These are phyloP conservation scores for Blastosporella zonata DNA, from an alignment of 1,284 basidiomycete species.

Conservation along the genomic window DNA sequence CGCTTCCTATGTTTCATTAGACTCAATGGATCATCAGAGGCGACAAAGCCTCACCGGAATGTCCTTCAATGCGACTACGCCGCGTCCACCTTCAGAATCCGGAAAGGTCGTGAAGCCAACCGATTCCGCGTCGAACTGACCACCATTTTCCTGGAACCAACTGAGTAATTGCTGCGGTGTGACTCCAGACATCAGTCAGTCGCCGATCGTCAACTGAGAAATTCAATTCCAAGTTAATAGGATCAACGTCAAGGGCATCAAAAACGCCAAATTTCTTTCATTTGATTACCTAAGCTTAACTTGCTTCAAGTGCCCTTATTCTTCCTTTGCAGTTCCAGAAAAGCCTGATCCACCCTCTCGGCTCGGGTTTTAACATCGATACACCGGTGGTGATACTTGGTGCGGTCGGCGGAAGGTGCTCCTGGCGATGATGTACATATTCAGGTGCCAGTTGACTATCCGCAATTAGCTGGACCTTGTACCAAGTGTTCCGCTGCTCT, in stretches of 20 bases:
- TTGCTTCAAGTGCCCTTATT: too few species aligned
- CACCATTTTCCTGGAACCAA: slow-evolving; percentile 45
- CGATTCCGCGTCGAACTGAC: slow-evolving; percentile 37
- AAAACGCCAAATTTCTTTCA: too few species aligned
- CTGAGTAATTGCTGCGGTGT: slow-evolving; percentile 29
- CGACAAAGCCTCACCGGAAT: slow-evolving; percentile 54
- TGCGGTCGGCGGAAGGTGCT: too few species aligned
- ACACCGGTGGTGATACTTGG: too few species aligned
- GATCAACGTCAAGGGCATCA: too few species aligned
- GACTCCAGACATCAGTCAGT: slow-evolving; percentile 12
- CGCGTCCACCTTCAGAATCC: slow-evolving; percentile 58
- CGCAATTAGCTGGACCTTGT: too few species aligned
- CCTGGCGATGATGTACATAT: neutral
- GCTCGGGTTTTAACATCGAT: too few species aligned
- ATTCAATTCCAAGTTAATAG: too few species aligned
- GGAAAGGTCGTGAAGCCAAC: slow-evolving; percentile 53
- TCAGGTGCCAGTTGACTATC: neutral
- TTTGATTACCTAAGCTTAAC: too few species aligned
- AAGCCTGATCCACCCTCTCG: too few species aligned
- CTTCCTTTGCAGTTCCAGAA: too few species aligned
- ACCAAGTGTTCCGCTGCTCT: neutral
- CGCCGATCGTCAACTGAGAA: too few species aligned
- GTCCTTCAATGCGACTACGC: slow-evolving; percentile 67
- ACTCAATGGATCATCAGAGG: neutral
- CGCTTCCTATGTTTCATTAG: slow-evolving; percentile 48